Percentiles rank a stretch among this genome's conserved stretches.
These are phyloP conservation scores for Trichoderma breve DNA, from an alignment of 2,329 filamentous ascomycete species.

Conservation along the genomic window DNA sequence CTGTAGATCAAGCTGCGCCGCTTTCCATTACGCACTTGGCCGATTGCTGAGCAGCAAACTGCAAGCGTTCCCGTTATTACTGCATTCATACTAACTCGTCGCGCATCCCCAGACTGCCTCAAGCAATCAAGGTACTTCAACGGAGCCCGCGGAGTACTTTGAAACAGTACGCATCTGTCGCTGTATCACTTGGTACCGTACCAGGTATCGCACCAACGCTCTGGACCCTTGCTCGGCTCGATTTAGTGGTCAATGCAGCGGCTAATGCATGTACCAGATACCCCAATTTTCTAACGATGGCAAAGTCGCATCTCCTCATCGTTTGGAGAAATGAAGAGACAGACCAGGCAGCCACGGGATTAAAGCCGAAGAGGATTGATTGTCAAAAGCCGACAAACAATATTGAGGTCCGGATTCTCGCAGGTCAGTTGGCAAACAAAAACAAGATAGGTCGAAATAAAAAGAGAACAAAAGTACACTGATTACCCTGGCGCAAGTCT, in stretches of 20 bases:
- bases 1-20: slow-evolving; percentile 5
- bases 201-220: neutral
- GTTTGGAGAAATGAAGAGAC: neutral
- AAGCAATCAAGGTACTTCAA: neutral
- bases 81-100: neutral
- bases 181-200: neutral
- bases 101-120: neutral
- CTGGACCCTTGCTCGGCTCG: neutral
- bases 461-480: neutral
- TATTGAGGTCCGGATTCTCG: neutral
- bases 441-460: neutral
- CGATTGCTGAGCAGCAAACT: neutral
- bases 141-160: neutral
- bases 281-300: neutral
- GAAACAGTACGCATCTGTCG: neutral
- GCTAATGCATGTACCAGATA: neutral
- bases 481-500: neutral
- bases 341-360: slow-evolving; percentile 4
- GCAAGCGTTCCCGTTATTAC: neutral
- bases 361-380: neutral
- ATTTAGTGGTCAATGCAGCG: neutral
- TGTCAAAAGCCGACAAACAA: too few species aligned
- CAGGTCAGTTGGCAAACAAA: neutral
- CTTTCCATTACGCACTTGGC: neutral
- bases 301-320: slow-evolving; percentile 7